phyloP scores from a whole-genome alignment of 352 stramenopile species.

The Pilasporangium apinafurcum region DNA sequence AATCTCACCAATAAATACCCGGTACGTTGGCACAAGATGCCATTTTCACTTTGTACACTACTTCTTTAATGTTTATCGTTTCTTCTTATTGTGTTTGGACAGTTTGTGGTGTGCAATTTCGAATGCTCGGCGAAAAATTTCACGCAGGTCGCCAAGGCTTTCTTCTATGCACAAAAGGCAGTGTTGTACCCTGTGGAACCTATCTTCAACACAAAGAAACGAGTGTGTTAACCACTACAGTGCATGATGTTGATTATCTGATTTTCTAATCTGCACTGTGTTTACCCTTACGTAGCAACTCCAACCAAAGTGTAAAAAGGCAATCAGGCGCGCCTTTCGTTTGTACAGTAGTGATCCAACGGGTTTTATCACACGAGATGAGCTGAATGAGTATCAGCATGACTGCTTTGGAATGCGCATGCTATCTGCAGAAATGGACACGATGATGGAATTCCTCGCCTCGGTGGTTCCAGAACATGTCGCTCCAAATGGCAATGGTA shows the following conservation, averaged over 20 bases:
- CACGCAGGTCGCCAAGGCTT: conserved; percentile 82
- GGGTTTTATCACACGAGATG: conserved; percentile 74
- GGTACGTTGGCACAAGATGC: conserved; percentile 14
- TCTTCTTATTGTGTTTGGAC: neutral
- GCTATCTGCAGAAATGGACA: conserved; percentile 78
- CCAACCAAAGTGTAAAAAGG: conserved; percentile 74
- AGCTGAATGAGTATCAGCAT: conserved; percentile 87
- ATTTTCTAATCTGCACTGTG: neutral
- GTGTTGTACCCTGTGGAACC: conserved; percentile 86
- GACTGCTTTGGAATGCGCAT: conserved; percentile 83
- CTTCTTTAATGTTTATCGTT: too few species aligned
- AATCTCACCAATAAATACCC: conserved; percentile 69
- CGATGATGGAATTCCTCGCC: conserved; percentile 77
- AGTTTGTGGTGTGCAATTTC: conserved; percentile 80
- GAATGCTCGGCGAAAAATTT: conserved; percentile 88
- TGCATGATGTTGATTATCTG: neutral
- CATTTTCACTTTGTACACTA: neutral
- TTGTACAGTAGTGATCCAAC: conserved; percentile 80
- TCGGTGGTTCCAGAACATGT: conserved; percentile 61
- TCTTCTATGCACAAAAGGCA: conserved; percentile 85
- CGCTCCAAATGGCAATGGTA: conserved; percentile 48
- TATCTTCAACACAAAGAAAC: conserved; percentile 84
- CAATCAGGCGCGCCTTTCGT: conserved; percentile 84
- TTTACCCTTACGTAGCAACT: conserved; percentile 35
- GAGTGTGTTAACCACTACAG: conserved; percentile 18